Conservation (phyloP, 106 monocot species). For the Apostasia ramifera region DNA sequence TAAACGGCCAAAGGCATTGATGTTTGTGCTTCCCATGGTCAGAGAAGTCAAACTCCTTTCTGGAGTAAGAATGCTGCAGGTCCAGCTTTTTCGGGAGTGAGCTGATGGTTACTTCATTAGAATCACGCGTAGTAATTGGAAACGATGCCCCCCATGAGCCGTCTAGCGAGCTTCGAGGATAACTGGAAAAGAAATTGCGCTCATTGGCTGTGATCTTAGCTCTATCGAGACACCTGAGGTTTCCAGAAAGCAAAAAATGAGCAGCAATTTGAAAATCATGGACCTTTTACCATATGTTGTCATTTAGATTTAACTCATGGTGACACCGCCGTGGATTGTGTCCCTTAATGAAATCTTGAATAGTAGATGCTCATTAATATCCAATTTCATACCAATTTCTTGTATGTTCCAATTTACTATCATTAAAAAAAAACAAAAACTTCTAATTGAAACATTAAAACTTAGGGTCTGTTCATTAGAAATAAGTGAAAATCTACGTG, state of each 20-base stretch:
- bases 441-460: too few relatives aligned
- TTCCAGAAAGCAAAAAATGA: not conserved
- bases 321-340: too few relatives aligned
- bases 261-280: too few relatives aligned
- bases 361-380: too few relatives aligned
- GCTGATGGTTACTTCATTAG: constrained; percentile 23
- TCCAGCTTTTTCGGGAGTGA: constrained; percentile 21
- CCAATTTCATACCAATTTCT: too few relatives aligned
- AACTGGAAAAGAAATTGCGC: constrained; percentile 41
- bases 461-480: too few relatives aligned
- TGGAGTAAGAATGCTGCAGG: constrained; percentile 28
- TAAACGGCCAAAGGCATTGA: constrained; percentile 35
- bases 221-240: constrained; percentile 34
- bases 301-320: too few relatives aligned
- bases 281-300: too few relatives aligned
- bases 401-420: too few relatives aligned
- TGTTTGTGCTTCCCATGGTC: constrained; percentile 28
- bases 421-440: too few relatives aligned
- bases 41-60: constrained; percentile 16
- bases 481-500: too few relatives aligned
- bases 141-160: constrained; percentile 23
- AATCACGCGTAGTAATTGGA: constrained; percentile 19
- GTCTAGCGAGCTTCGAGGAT: constrained; percentile 32
- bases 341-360: too few relatives aligned
- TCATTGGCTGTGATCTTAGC: constrained; percentile 27